Evolutionary conservation across 2,329 filamentous ascomycete genomes (phyloP), one percentile per base, ranked within the genome.

Genomic region (Talaromyces piceae): DNA sequence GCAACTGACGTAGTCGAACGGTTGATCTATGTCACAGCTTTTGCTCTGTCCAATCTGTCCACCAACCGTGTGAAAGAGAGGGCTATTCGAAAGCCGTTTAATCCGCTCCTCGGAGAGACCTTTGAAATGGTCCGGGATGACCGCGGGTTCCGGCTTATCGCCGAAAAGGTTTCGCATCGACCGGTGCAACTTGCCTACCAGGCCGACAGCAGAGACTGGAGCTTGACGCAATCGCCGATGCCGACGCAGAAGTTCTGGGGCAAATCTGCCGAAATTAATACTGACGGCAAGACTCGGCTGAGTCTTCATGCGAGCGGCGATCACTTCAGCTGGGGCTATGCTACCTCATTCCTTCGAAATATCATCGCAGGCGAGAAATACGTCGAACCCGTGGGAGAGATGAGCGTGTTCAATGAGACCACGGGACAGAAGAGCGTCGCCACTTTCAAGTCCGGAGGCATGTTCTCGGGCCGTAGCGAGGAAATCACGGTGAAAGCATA

Each of bases 331-430:
- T 98, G 90, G 89, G 86, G 80, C 43, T 78, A 88, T 16, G 89
- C 91, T 1, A 95, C 89, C 4, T 88, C 87, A 58, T 97, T 96
- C 71, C 73, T 98, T 50, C 83, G 93, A 45, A 98, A 98, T 66
- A 89, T 98, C 48, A 94, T 98, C 50, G 91, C 95, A 61, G 93
- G 93, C 33, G 93, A 98, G 70, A 98, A 97, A 70, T 98, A 98
- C 65, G 83, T 97, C 11, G 93, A 98, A 70, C 93, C 93, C 0
- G 88, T 94, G 1, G 91, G 91, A 43, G 88, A 81, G 41, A 93
- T 97, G 88, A 83, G 84, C 22, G 81, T 98, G 28, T 73, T 81
- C 57, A 91, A 91, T 66, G 93, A 98, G 62, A 86, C 80, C 4
- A 89, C 84, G 0, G 89, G 91, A 6, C 83, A 87, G 58, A 91